Base-by-base conservation (phyloP, 768 basidiomycete genomes). In the Pulveroboletus ravenelii region DNA sequence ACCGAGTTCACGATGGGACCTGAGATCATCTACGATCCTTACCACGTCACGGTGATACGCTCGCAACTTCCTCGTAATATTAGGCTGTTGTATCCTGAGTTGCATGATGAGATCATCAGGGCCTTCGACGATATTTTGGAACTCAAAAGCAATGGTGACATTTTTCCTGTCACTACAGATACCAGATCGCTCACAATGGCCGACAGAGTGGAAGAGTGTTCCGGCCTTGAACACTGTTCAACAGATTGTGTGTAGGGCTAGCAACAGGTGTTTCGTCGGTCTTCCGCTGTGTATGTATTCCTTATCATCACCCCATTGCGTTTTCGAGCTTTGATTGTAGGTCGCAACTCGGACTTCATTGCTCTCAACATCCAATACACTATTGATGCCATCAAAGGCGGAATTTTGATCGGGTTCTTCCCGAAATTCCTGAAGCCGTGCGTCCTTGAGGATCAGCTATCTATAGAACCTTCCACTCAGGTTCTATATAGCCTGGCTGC, bases 221-320 rank as follows among this genome's bases (percentile, higher is more conserved):
- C 58, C 62, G 0, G 66, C 59, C 5, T 23, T 68, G 10, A 59
- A 62, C 6, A 62, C 51, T 0, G 55, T 70, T 9, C 67, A 60
- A 50, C 51, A 65, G 25, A 58, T 80, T 14, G 59, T 80, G 5
- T 66, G 69, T 14, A 69, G 74, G 23, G 62, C 68, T 2, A 73
- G 65, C 42, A 78, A 76, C 50, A 71, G 80, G 10, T 45, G 73
- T 1, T 76, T 80, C 49, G 72, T 80, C n/a, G 80, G 79, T 0
- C 61, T 71, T 36, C 76, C 76, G 2, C 34, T 76, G 5, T 80
- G 78, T 77, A 45, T 15, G 55, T 7, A 27, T 36, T 35, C 30
- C 5, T 8, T 30, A 13, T 10, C 10, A 29, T 32, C 1, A n/a
- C 20, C 15, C 41, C 12, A 30, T 42, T 7, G 15, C 2, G 2